A percentile compares a stretch with the other conserved stretches of the same genome.
Conservation (phyloP, 257 asterid genomes). For the Thymus quinquecostatus region DNA sequence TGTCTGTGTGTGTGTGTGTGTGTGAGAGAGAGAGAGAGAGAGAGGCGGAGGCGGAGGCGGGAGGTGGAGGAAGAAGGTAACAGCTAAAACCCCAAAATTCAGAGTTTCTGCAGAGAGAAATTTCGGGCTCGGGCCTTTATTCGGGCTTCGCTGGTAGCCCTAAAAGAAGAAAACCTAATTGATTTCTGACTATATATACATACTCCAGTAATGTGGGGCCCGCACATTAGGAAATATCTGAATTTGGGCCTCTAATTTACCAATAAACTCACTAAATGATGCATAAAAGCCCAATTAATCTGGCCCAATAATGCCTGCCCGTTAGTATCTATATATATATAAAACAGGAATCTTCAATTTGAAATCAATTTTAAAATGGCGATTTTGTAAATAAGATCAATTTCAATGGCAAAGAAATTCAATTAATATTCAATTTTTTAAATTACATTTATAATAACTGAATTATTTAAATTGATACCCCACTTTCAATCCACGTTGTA, state of each 20-base stretch:
- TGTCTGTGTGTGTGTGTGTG: not conserved
- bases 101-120: constrained; percentile 2
- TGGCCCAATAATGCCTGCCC: not conserved
- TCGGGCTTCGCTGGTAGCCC: constrained; percentile 30
- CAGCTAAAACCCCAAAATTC: not conserved
- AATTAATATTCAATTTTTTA: too few species aligned
- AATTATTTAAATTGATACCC: too few species aligned
- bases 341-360: too few species aligned
- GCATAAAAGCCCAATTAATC: not conserved
- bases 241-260: not conserved
- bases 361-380: too few species aligned
- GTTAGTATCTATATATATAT: too few species aligned
- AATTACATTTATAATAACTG: too few species aligned
- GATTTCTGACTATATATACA: not conserved
- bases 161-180: constrained; percentile 11
- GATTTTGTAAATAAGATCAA: too few species aligned
- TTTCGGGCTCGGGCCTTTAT: constrained; percentile 26
- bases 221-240: not conserved
- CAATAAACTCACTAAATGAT: not conserved
- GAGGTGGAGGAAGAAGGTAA: not conserved
- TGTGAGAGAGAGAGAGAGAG: constrained; percentile 6
- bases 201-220: not conserved
- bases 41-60: not conserved
- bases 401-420: too few species aligned
- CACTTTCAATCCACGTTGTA: too few species aligned